Base-by-base conservation (phyloP, 129 eudicot species). In the Chrysanthemum seticuspe region DNA sequence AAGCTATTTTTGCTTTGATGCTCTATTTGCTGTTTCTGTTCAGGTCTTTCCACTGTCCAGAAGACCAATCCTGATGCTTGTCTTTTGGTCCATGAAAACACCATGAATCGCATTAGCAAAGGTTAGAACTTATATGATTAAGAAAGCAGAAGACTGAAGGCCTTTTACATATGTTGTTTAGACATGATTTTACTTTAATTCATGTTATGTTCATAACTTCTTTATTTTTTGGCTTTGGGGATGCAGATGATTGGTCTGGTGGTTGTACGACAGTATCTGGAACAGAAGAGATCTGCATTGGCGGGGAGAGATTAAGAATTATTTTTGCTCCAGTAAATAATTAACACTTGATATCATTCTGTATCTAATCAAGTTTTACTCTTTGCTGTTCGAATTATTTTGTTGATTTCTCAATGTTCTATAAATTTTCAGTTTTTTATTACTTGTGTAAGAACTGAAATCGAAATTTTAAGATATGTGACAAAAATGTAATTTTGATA, bases 1-100 rank as follows among this genome's bases (percentile, higher is more conserved):
- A 60, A 61, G 44, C 51, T 68, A 36, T 74, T 59, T 77, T 65
- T 80, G 53, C 52, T 36, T 29, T 65, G 57, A 64, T 78, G 51
- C 36, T 79, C 16, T 78, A 13, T 74, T 56, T 80, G 45, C 61
- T 79, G 68, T 27, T 44, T 61, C 65, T 59, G 15, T 74, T 60
- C 85, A 95, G 99, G 99, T 80, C 93, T 95, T 83, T 90, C 90
- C 27, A 80, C 82, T 71, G 87, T 95, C 59, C 96, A 90, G 83
- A 86, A 86, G 81, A 85, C 65, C 82, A 88, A 87, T 69, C 96
- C 97, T 7, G 88, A 90, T 80, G 96, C 99, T 78, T 48, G 71
- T 71, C 89, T 95, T 68, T 74, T 95, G 88, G 97, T 83, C 63
- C 99, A 95, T 72, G 86, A 91, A 70, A 86, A 87, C 68, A 95